These are phyloP conservation scores for Quercus phellos DNA, from an alignment of 331 rosid species.

Conservation along the genomic window DNA sequence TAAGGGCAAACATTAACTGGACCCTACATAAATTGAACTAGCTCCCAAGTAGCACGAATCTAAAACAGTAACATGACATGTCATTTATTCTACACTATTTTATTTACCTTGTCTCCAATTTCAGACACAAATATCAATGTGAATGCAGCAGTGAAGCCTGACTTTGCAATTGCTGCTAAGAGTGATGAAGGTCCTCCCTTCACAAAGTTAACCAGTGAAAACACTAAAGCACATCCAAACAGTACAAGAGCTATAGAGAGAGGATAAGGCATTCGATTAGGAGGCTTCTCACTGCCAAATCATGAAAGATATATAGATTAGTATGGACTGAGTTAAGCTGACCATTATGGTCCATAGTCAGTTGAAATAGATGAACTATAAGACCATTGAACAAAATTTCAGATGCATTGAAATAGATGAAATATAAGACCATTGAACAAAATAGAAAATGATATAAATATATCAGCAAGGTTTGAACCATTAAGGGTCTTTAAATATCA, in stretches of 20 bases:
- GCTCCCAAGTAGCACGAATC: neutral
- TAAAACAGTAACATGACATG: neutral
- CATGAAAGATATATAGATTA: slow-evolving; percentile 24
- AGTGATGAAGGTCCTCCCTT: slow-evolving; percentile 80
- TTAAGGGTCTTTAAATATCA: neutral
- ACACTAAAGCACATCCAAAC: slow-evolving; percentile 69
- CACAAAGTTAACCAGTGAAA: slow-evolving; percentile 74
- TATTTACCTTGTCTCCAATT: slow-evolving; percentile 93
- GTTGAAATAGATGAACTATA: neutral
- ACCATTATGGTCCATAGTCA: neutral
- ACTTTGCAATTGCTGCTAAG: slow-evolving; percentile 75
- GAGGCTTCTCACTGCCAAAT: slow-evolving; percentile 70
- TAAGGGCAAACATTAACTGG: too few species aligned
- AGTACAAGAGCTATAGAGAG: slow-evolving; percentile 64
- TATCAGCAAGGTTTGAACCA: neutral
- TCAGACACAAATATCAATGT: slow-evolving; percentile 89
- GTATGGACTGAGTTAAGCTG: slow-evolving; percentile 6
- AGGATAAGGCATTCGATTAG: slow-evolving; percentile 61
- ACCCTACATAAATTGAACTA: neutral
- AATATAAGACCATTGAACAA: slow-evolving; percentile 8
- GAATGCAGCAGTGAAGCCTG: slow-evolving; percentile 98
- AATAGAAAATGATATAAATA: neutral
- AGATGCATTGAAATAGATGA: neutral
- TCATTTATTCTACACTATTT: neutral
- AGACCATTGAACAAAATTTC: neutral